Conservation (phyloP, 257 asterid genomes). For the Salvia rosmarinus region DNA sequence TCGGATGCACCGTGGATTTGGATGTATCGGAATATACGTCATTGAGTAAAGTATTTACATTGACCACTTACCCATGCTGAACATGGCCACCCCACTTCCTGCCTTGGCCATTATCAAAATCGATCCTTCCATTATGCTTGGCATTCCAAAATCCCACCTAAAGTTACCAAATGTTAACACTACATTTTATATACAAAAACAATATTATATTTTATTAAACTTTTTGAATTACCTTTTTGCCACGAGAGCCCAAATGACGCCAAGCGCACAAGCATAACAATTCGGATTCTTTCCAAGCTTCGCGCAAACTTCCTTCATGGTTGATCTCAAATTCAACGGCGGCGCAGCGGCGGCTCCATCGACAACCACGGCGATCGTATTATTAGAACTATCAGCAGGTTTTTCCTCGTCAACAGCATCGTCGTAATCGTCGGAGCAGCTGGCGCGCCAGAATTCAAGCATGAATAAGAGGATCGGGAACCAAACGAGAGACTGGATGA, state of each 20-base stretch:
- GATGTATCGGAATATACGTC: too few relatives aligned
- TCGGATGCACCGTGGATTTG: too few relatives aligned
- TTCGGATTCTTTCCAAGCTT: slow-evolving; percentile 69
- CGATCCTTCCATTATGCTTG: slow-evolving; percentile 63
- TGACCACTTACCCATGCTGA: slow-evolving; percentile 51
- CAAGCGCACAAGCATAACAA: slow-evolving; percentile 64
- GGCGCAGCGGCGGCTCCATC: not conserved
- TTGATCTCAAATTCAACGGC: slow-evolving; percentile 28
- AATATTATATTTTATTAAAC: too few relatives aligned
- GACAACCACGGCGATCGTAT: not conserved
- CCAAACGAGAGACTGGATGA: slow-evolving; percentile 67
- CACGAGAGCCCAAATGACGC: slow-evolving; percentile 67
- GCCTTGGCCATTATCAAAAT: slow-evolving; percentile 72
- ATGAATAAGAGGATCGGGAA: slow-evolving; percentile 37
- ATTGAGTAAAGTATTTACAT: too few relatives aligned
- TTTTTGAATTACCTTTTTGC: too few relatives aligned
- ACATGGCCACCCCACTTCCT: slow-evolving; percentile 80
- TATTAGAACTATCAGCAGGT: not conserved
- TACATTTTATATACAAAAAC: too few relatives aligned
- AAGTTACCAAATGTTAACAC: too few relatives aligned
- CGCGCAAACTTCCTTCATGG: slow-evolving; percentile 46
- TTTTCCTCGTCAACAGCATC: not conserved
- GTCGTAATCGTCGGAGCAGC: not conserved
- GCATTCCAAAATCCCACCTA: slow-evolving; percentile 76
- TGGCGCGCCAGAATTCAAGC: slow-evolving; percentile 48